Evolutionary conservation across 2,329 filamentous ascomycete genomes (phyloP).

Genomic region (Elsinoe arachidis): DNA sequence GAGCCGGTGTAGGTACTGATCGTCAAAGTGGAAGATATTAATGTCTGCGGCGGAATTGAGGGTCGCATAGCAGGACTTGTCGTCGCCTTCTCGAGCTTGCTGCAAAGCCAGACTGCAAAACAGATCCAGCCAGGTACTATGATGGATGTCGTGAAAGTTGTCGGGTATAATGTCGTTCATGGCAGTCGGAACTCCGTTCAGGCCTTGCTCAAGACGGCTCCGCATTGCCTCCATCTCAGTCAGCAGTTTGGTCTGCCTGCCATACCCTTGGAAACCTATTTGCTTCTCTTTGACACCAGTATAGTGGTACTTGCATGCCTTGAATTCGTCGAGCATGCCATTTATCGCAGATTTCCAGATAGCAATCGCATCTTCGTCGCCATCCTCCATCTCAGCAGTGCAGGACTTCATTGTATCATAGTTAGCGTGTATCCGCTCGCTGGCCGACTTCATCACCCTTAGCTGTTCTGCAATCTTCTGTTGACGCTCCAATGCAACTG

Average conservation of each 20-base stretch:
- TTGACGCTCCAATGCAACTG: neutral
- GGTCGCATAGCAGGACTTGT: conserved; percentile 67
- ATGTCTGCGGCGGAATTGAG: conserved; percentile 69
- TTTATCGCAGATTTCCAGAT: conserved; percentile 53
- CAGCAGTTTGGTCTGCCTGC: conserved; percentile 16
- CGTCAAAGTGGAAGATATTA: conserved; percentile 65
- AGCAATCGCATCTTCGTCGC: conserved; percentile 41
- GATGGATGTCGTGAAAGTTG: conserved; percentile 68
- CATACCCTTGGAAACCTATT: conserved; percentile 38
- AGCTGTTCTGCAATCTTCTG: conserved; percentile 11
- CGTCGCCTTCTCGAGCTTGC: conserved; percentile 58
- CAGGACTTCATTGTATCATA: conserved; percentile 38
- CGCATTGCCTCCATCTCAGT: conserved; percentile 31
- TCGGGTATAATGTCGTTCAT: conserved; percentile 28
- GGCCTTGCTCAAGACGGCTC: conserved; percentile 28
- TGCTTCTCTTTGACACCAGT: conserved; percentile 39
- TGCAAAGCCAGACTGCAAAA: conserved; percentile 81
- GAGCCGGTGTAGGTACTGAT: conserved; percentile 21
- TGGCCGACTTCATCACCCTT: conserved; percentile 8
- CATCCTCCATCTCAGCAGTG: conserved; percentile 39
- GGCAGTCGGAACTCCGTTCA: conserved; percentile 5
- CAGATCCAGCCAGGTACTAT: conserved; percentile 78
- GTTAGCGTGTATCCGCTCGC: conserved; percentile 25
- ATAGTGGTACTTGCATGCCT: conserved; percentile 52
- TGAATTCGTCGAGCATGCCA: conserved; percentile 52